Evolutionary conservation across 257 asterid species (phyloP).

Genomic region (Ehretia macrophylla): DNA sequence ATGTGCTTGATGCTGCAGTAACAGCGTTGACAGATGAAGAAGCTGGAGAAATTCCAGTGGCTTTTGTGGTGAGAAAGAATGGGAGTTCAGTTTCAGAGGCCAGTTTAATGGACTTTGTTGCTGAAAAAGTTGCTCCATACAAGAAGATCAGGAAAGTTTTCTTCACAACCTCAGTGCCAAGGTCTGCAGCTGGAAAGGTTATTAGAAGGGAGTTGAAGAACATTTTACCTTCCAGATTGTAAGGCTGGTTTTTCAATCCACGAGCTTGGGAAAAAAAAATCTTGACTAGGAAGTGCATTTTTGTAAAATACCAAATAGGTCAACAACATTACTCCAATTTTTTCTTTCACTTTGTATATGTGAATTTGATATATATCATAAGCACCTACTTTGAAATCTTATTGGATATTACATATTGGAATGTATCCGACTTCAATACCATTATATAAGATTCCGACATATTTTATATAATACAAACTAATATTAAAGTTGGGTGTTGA

Average conservation of each 20-base stretch:
- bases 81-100: slow-evolving; percentile 37
- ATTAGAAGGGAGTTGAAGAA: slow-evolving; percentile 44
- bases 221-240: slow-evolving; percentile 42
- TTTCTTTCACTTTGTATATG: too few relatives aligned
- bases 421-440: too few relatives aligned
- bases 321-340: too few relatives aligned
- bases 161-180: slow-evolving; percentile 38
- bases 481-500: too few relatives aligned
- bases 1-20: slow-evolving; percentile 60
- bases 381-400: too few relatives aligned
- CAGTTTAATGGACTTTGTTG: slow-evolving; percentile 42
- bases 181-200: slow-evolving; percentile 55
- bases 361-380: too few relatives aligned
- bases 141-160: slow-evolving; percentile 58
- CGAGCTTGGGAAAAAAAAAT: not conserved
- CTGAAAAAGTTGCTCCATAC: slow-evolving; percentile 66
- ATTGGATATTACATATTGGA: too few relatives aligned
- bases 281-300: too few relatives aligned
- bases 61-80: slow-evolving; percentile 47
- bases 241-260: not conserved
- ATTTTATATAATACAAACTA: too few relatives aligned
- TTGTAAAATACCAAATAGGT: not conserved
- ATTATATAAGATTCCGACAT: too few relatives aligned
- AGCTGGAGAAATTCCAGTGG: slow-evolving; percentile 74
- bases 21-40: slow-evolving; percentile 57